Percentiles rank a stretch among this genome's conserved stretches.
phyloP scores from a whole-genome alignment of 2,329 filamentous ascomycete genomes.

The Lasiodiplodia sp. region DNA sequence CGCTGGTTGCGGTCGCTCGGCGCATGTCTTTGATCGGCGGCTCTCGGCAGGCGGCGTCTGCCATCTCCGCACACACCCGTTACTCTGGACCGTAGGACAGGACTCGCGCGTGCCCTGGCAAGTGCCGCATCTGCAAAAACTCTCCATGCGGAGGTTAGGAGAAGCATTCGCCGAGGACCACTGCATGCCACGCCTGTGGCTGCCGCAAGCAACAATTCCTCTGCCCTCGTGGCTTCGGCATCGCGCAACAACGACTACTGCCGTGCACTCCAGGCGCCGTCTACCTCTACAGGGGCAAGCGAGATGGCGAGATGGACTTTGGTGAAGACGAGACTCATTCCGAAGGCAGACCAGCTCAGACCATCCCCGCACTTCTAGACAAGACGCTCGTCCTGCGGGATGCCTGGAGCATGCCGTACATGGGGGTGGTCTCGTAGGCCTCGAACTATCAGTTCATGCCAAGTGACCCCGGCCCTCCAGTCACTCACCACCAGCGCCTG shows the following conservation, averaged over 20 bases:
- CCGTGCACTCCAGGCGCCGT: constrained; percentile 2
- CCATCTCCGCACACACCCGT: constrained; percentile 8
- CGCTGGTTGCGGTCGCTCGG: not conserved
- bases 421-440: not conserved
- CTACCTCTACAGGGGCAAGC: constrained; percentile 12
- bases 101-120: constrained; percentile 13
- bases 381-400: not conserved
- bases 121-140: constrained; percentile 6
- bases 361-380: not conserved
- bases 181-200: constrained; percentile 6
- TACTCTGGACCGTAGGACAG: constrained; percentile 18
- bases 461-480: not conserved
- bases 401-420: not conserved
- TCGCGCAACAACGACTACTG: constrained; percentile 13
- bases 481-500: not conserved
- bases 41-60: constrained; percentile 8
- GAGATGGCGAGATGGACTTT: constrained; percentile 14
- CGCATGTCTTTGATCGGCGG: constrained; percentile 17
- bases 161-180: constrained; percentile 4
- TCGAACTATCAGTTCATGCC: constrained; percentile 13
- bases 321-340: not conserved
- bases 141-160: constrained; percentile 2
- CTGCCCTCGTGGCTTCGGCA: constrained; percentile 18
- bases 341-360: not conserved
- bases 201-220: constrained; percentile 1